Evolutionary conservation across 805 yeast genomes (phyloP).

Genomic region (Lipomyces kockii): DNA sequence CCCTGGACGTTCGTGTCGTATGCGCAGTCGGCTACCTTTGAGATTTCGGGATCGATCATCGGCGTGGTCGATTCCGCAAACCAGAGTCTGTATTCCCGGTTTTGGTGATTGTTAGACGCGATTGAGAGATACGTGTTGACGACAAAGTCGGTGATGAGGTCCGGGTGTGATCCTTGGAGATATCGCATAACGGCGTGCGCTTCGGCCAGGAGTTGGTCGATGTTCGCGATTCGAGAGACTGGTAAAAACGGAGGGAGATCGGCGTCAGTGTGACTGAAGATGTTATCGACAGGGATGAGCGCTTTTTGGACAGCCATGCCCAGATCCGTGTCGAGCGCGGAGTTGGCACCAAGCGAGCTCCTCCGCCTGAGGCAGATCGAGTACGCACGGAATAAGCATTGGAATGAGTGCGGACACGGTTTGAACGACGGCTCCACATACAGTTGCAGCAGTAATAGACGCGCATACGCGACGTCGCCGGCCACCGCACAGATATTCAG

Average conservation of each 20-base stretch:
- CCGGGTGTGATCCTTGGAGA: slow-evolving; percentile 52
- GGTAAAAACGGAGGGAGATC: slow-evolving; percentile 73
- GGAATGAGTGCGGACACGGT: slow-evolving; percentile 43
- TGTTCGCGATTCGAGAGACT: slow-evolving; percentile 49
- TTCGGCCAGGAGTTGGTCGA: slow-evolving; percentile 64
- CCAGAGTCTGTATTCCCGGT: slow-evolving; percentile 37
- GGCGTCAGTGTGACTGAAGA: slow-evolving; percentile 4
- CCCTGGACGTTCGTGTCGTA: slow-evolving; percentile 22
- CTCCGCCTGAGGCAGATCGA: slow-evolving; percentile 21
- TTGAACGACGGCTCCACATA: slow-evolving; percentile 37
- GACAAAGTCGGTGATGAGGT: slow-evolving; percentile 50
- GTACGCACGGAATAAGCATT: slow-evolving; percentile 45
- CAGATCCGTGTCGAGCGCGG: slow-evolving; percentile 11
- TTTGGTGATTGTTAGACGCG: slow-evolving; percentile 62
- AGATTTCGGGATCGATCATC: slow-evolving; percentile 48
- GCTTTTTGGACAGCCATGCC: slow-evolving; percentile 11
- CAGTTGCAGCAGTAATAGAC: slow-evolving; percentile 56
- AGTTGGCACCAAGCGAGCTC: not conserved
- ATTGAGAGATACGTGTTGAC: slow-evolving; percentile 61
- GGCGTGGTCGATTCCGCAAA: slow-evolving; percentile 49
- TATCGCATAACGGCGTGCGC: slow-evolving; percentile 76
- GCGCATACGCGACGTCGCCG: slow-evolving; percentile 72
- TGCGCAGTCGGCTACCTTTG: slow-evolving; percentile 45
- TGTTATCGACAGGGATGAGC: slow-evolving; percentile 16
- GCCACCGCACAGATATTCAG: slow-evolving; percentile 76